Conservation (phyloP, 805 yeast genomes). For the Hanseniaspora pseudoguilliermondii region DNA sequence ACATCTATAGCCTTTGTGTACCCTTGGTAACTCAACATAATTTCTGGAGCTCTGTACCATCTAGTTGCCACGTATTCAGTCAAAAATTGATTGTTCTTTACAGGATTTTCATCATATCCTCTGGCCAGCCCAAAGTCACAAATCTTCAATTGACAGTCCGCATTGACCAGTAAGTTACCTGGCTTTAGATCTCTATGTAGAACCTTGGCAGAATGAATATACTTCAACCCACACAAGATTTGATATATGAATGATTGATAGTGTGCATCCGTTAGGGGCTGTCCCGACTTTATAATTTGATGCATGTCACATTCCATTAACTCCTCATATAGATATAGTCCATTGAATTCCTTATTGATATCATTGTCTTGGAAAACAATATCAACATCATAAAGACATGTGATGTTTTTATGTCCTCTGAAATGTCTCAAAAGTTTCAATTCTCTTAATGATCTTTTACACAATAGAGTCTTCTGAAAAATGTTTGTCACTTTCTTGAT, state of each 20-base stretch:
- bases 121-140: constrained; percentile 96
- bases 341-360: constrained; percentile 54
- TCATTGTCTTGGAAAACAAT: constrained; percentile 45
- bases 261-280: constrained; percentile 86
- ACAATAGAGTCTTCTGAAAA: constrained; percentile 76
- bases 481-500: constrained; percentile 93
- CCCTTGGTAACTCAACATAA: constrained; percentile 86
- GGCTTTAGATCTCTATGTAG: constrained; percentile 92
- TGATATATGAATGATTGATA: constrained; percentile 89
- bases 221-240: constrained; percentile 77
- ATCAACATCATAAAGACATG: constrained; percentile 89
- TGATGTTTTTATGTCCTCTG: constrained; percentile 91
- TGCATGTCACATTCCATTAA: constrained; percentile 98
- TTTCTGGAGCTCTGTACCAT: constrained; percentile 98
- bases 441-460: constrained; percentile 86
- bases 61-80: constrained; percentile 97
- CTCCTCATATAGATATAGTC: constrained; percentile 86
- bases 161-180: constrained; percentile 81
- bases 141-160: constrained; percentile 90
- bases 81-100: constrained; percentile 79
- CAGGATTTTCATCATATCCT: constrained; percentile 72
- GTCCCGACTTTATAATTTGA: constrained; percentile 88
- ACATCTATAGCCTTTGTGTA: constrained; percentile 93
- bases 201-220: constrained; percentile 84
- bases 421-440: constrained; percentile 81